Percentiles rank a stretch among this genome's conserved stretches.
phyloP scores from a whole-genome alignment of 495 filamentous ascomycete genomes.

The Tuber borchii region DNA sequence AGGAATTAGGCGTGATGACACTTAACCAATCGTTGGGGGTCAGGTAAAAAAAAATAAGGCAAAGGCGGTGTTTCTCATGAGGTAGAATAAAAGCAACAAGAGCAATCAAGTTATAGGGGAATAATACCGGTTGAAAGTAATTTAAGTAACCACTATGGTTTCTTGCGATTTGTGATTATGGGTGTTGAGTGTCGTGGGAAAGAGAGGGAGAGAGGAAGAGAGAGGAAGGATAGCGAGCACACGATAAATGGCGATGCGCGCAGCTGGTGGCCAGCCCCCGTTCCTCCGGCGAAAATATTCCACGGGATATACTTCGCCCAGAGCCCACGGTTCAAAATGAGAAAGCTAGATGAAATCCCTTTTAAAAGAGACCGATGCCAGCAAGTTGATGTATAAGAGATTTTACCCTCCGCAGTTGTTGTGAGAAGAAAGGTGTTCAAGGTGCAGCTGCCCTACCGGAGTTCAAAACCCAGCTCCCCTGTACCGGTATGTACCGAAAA shows the following conservation, averaged over 20 bases:
- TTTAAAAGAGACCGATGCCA: neutral
- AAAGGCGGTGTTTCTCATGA: slow-evolving; percentile 36
- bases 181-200: slow-evolving; percentile 23
- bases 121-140: slow-evolving; percentile 35
- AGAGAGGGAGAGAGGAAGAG: slow-evolving; percentile 31
- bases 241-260: slow-evolving; percentile 38
- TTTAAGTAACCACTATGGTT: slow-evolving; percentile 14
- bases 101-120: slow-evolving; percentile 15
- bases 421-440: neutral
- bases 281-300: slow-evolving; percentile 25
- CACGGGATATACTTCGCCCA: neutral
- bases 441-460: slow-evolving; percentile 3
- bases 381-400: slow-evolving; percentile 2
- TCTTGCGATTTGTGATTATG: slow-evolving; percentile 29
- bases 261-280: slow-evolving; percentile 25
- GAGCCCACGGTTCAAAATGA: neutral
- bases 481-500: slow-evolving; percentile 6
- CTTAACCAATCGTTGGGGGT: slow-evolving; percentile 34
- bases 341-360: neutral
- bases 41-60: slow-evolving; percentile 34
- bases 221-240: slow-evolving; percentile 27
- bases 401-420: slow-evolving; percentile 1
- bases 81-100: slow-evolving; percentile 26
- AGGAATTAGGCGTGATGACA: slow-evolving; percentile 37
- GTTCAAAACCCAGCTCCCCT: slow-evolving; percentile 4